Evolutionary conservation across 345 rosid genomes (phyloP), one percentile per base, ranked within the genome.

Genomic region (Linum trigynum): DNA sequence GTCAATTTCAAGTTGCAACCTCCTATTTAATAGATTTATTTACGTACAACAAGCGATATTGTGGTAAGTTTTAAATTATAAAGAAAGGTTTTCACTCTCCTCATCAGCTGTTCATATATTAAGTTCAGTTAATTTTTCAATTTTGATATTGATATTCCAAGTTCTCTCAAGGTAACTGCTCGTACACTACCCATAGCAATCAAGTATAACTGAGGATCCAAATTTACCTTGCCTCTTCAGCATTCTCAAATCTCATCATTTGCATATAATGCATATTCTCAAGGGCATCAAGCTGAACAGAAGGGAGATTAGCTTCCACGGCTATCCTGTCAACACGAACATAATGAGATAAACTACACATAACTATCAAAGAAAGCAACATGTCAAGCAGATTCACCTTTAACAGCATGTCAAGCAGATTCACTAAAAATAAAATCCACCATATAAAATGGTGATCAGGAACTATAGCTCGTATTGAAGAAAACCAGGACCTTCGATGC

Each of bases 181-280:
- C 60, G 57, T 15, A 50, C 32, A 23, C 32, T 23, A 23, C 74
- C 69, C 57, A 67, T 42, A 55, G 59, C 35, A 35, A 50, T 61
- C 36, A 65, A 23, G 4, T 8, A 65, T 14, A 23, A 63, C 42
- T 35, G n/a, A 63, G 12, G 48, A 65, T 63, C 17, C 32, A 70
- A 15, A 56, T 60, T 76, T 80, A 90, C 99, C 96, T 94, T 74
- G 95, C 83, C 82, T 87, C 78, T 62, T 85, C 83, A 74, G 76
- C 72, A 75, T 94, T 78, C 77, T 84, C 86, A 84, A 90, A 86
- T 84, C 99, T 83, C 66, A 94, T 90, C 95, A 90, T 90, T 79
- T 88, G 83, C 84, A 86, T 86, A 63, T 94, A 94, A 67, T 90
- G 97, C 95, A 94, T 88, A 72, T 81, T 88, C 78, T 94, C 96